Evolutionary conservation across 192 early-diverging fungal species (phyloP).

Genomic region (Chytriomyces sp.): DNA sequence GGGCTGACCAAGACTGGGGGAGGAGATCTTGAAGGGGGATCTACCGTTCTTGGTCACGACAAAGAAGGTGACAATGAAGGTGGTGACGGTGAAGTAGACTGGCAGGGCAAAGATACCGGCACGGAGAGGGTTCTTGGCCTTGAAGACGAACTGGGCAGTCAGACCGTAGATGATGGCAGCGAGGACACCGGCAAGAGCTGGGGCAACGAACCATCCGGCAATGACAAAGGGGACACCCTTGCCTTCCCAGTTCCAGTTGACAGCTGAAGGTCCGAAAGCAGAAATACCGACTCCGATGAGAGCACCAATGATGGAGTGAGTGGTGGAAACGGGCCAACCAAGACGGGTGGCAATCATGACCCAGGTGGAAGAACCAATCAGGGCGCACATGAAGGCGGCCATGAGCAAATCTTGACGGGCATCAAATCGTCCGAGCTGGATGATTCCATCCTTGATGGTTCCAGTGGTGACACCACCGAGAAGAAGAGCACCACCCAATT

Average conservation of each 20-base stretch:
- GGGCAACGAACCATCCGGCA: conserved; percentile 79
- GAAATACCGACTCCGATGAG: conserved; percentile 76
- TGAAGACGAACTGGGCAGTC: conserved; percentile 68
- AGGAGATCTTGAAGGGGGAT: conserved; percentile 22
- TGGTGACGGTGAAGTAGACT: conserved; percentile 71
- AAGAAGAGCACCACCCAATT: conserved; percentile 78
- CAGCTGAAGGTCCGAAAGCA: conserved; percentile 65
- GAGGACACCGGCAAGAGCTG: conserved; percentile 68
- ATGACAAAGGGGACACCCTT: conserved; percentile 57
- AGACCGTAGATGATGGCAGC: conserved; percentile 69
- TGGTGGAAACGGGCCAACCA: conserved; percentile 78
- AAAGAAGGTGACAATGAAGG: conserved; percentile 69
- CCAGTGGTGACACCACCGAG: conserved; percentile 74
- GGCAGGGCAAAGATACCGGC: conserved; percentile 73
- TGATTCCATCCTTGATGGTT: conserved; percentile 80
- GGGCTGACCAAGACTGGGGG: conserved; percentile 10
- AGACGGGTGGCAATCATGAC: conserved; percentile 70
- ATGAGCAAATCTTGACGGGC: conserved; percentile 77
- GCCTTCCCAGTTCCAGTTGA: conserved; percentile 64
- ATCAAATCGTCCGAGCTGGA: conserved; percentile 62
- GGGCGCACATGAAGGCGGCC: conserved; percentile 82
- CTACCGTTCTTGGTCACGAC: conserved; percentile 72
- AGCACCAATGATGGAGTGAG: conserved; percentile 84
- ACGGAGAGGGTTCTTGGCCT: conserved; percentile 65
- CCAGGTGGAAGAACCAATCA: conserved; percentile 77